Conservation (phyloP, 306 rosid genomes). For the Vigna trinervia region DNA sequence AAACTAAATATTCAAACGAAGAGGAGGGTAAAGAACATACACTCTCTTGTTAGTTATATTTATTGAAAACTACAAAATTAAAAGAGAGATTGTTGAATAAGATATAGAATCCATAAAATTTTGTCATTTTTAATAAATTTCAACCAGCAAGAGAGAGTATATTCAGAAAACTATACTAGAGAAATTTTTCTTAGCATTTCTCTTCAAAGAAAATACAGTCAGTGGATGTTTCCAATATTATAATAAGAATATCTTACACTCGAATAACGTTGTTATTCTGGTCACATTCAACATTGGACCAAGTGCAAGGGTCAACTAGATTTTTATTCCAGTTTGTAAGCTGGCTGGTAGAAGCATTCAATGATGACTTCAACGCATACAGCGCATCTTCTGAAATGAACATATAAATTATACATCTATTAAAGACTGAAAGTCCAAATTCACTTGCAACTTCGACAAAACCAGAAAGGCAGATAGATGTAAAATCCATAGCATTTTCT, state of each 20-base stretch:
- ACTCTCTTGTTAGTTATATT: neutral
- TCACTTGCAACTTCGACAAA: constrained; percentile 35
- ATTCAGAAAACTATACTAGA: neutral
- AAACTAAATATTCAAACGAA: constrained; percentile 27
- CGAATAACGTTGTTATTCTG: constrained; percentile 54
- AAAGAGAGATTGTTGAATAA: neutral
- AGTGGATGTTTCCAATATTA: constrained; percentile 24
- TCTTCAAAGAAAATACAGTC: neutral
- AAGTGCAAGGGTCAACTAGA: constrained; percentile 89
- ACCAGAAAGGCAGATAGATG: constrained; percentile 19
- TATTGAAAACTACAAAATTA: neutral
- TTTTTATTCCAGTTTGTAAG: constrained; percentile 78
- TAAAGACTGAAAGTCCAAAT: constrained; percentile 22
- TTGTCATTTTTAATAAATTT: neutral
- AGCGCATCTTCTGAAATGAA: constrained; percentile 77
- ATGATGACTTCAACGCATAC: constrained; percentile 55
- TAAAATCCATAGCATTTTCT: constrained; percentile 17
- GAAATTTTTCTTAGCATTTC: neutral
- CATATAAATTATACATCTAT: constrained; percentile 41
- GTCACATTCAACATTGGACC: constrained; percentile 82
- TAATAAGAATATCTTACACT: constrained; percentile 66
- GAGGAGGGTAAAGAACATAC: neutral
- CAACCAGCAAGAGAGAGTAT: neutral
- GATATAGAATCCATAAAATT: too few relatives aligned
- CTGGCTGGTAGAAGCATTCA: constrained; percentile 67